These are phyloP conservation scores for Brassica hybrid DNA, from an alignment of 441 rosid species.

Conservation along the genomic window DNA sequence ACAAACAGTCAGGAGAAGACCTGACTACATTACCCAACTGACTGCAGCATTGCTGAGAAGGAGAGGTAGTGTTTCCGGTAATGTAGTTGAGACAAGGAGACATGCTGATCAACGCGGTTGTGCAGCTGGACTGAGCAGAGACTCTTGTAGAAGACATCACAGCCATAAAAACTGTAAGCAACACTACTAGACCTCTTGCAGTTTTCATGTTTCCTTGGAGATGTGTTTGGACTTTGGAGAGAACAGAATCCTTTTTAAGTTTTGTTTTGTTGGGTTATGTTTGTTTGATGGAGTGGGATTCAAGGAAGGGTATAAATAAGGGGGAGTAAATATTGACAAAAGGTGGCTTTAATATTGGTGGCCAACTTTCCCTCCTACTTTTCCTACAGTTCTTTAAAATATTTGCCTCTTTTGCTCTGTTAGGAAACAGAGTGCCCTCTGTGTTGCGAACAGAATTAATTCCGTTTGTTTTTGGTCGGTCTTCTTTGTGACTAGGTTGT, in stretches of 20 bases:
- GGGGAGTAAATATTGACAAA: neutral
- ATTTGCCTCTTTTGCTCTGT: neutral
- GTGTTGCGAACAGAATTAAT: conserved; percentile 37
- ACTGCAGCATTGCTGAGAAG: conserved; percentile 74
- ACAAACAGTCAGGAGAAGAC: conserved; percentile 83
- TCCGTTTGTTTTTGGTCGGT: conserved; percentile 23
- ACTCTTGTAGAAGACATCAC: conserved; percentile 53
- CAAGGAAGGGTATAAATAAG: conserved; percentile 32
- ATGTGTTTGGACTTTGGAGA: conserved; percentile 11
- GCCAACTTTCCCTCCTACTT: conserved; percentile 40
- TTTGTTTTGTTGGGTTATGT: conserved; percentile 7
- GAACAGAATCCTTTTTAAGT: conserved; percentile 13
- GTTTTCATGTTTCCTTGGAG: conserved; percentile 36
- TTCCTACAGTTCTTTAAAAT: conserved; percentile 27
- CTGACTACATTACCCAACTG: conserved; percentile 69
- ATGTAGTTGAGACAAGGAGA: conserved; percentile 86
- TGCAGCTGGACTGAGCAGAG: conserved; percentile 71
- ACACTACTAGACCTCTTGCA: conserved; percentile 39
- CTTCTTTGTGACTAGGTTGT: conserved; percentile 31
- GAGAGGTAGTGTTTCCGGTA: conserved; percentile 74
- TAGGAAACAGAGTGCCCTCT: neutral
- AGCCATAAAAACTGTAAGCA: conserved; percentile 43
- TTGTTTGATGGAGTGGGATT: conserved; percentile 9
- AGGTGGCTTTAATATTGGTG: conserved; percentile 37
- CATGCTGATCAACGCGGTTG: conserved; percentile 65